Conservation (phyloP, 2,329 filamentous ascomycete species). For the Penicillium sp. region DNA sequence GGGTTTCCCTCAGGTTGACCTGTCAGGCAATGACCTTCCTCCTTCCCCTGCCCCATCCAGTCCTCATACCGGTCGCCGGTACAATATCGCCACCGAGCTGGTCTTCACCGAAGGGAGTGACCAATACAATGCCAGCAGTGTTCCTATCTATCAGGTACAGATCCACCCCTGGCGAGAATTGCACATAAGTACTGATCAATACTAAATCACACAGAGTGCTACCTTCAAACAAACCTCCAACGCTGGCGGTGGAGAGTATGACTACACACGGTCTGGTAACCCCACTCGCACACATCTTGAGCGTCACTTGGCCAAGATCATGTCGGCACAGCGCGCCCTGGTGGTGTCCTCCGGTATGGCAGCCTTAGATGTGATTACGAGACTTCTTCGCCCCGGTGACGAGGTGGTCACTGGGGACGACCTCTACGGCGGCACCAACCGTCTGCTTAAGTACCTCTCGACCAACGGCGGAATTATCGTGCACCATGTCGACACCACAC, state of each 20-base stretch:
- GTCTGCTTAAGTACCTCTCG: slow-evolving; percentile 82
- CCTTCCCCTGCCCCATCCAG: slow-evolving; percentile 90
- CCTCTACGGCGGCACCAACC: slow-evolving; percentile 89
- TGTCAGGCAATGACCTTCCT: slow-evolving; percentile 75
- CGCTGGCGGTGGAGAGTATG: slow-evolving; percentile 77
- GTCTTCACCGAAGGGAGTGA: slow-evolving; percentile 94
- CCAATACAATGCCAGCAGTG: slow-evolving; percentile 92
- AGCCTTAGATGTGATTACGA: slow-evolving; percentile 88
- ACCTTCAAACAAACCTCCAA: slow-evolving; percentile 92
- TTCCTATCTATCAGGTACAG: slow-evolving; percentile 81
- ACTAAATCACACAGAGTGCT: slow-evolving; percentile 53
- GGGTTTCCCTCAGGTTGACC: slow-evolving; percentile 57
- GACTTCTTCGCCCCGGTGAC: slow-evolving; percentile 80
- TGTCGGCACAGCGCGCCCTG: slow-evolving; percentile 83
- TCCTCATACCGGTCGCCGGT: slow-evolving; percentile 74
- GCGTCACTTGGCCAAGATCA: slow-evolving; percentile 95
- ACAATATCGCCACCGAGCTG: slow-evolving; percentile 88
- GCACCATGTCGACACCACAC: slow-evolving; percentile 91
- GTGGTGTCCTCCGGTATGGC: slow-evolving; percentile 97
- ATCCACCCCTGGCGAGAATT: neutral
- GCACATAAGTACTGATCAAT: neutral
- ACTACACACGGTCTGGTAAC: slow-evolving; percentile 96
- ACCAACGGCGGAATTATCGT: slow-evolving; percentile 85
- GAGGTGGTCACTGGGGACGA: slow-evolving; percentile 97
- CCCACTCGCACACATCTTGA: slow-evolving; percentile 93